Evolutionary conservation across 192 early-diverging fungal species (phyloP), one percentile per base, ranked within the genome.

Genomic region (Entophlyctis helioformis): DNA sequence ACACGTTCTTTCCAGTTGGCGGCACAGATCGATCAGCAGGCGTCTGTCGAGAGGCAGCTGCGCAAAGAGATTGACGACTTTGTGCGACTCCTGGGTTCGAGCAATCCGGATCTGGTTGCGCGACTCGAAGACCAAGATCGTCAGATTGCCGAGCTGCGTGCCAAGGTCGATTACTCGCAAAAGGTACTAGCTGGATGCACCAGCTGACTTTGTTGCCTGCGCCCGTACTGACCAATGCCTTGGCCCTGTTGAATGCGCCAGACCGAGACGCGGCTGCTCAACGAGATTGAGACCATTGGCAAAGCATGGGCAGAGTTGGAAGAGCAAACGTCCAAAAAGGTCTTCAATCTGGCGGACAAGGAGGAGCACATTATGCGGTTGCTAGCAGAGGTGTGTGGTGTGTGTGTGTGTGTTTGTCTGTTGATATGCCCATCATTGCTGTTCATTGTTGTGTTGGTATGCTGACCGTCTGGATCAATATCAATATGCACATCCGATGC

Each of bases 301-400:
- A 57, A 64, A 20, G 77, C 79, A 13, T 88, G 86, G 73, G 70
- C 71, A 2, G 71, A 83, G 51, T 69, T 95, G 21, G 87, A 94
- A 53, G 85, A 89, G 40, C 85, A 89, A 48, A 86, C 79, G 45
- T 72, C 80, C 3, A 68, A 76, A 45, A 85, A 85, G 45, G 83
- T 89, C 2, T 74, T 89, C 46, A 76, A 84, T 51, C 58, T 88
- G 25, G 60, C 67, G 11, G 66, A 76, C 34, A 87, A 84, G 63
- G 83, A 89, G 56, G 85, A 89, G 45, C 74, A 83, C 7, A 78
- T 89, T 23, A 55, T 76, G 44, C 80, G 81, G 35, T 60, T 89
- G 2, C 48, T 81, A n/a, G 82, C 84, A 9, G 89, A 97, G 57
- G 69, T 61, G 44, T 19, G 26, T 20, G 23, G 3, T 35, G 11